phyloP scores from a whole-genome alignment of 2,329 filamentous ascomycete genomes.

The Stagonosporopsis chrysanthemi region DNA sequence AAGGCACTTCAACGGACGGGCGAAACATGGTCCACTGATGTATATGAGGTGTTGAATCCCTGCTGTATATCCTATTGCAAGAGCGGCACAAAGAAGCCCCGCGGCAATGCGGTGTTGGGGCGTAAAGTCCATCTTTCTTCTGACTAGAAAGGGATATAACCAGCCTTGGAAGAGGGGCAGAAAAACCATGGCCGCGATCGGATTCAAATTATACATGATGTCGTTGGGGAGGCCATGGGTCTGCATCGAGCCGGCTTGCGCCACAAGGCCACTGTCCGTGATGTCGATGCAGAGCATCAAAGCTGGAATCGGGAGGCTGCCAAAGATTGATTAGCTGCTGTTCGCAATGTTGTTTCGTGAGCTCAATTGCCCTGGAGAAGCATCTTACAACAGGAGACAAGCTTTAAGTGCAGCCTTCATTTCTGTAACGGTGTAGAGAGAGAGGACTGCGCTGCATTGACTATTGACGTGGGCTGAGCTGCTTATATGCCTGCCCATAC shows the following conservation, averaged over 20 bases:
- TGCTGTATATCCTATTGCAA: slow-evolving; percentile 30
- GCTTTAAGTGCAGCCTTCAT: too few species aligned
- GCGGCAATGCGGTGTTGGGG: slow-evolving; percentile 22
- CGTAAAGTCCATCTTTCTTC: slow-evolving; percentile 17
- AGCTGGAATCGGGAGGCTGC: slow-evolving; percentile 21
- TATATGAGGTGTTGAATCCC: slow-evolving; percentile 38
- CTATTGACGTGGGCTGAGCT: too few species aligned
- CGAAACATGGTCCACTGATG: slow-evolving; percentile 33
- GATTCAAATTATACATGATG: slow-evolving; percentile 75
- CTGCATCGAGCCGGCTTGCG: slow-evolving; percentile 34
- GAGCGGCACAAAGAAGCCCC: slow-evolving; percentile 24
- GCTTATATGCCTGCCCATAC: too few species aligned
- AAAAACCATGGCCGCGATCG: slow-evolving; percentile 75
- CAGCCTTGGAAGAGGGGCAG: too few species aligned
- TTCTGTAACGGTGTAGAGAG: too few species aligned
- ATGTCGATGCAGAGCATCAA: slow-evolving; percentile 33
- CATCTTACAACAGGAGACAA: too few species aligned
- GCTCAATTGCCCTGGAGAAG: too few species aligned
- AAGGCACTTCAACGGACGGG: slow-evolving; percentile 48
- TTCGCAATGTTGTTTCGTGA: too few species aligned
- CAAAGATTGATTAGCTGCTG: background rate
- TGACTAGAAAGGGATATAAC: slow-evolving; percentile 3
- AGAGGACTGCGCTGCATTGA: too few species aligned
- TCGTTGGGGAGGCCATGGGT: slow-evolving; percentile 75
- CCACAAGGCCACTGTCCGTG: slow-evolving; percentile 31